Evolutionary conservation across 2,329 filamentous ascomycete species (phyloP).

Genomic region (Intubia oerlemansii): DNA sequence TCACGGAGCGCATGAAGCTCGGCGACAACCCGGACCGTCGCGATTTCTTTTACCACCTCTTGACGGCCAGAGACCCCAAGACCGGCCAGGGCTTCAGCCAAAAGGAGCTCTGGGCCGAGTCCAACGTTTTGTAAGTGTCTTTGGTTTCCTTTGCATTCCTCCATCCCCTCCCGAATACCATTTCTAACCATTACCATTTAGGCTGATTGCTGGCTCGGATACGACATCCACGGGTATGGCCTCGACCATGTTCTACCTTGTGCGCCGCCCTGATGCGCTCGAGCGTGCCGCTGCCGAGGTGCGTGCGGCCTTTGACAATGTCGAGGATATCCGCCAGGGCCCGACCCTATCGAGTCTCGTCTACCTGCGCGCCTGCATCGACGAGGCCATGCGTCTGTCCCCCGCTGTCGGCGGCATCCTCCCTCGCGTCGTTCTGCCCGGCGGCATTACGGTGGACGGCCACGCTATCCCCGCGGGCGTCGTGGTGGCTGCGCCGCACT

Average conservation of each 20-base stretch:
- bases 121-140: conserved; percentile 33
- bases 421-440: conserved; percentile 34
- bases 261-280: conserved; percentile 26
- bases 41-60: conserved; percentile 57
- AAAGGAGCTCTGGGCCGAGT: conserved; percentile 48
- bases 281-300: conserved; percentile 27
- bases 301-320: conserved; percentile 24
- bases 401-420: conserved; percentile 38
- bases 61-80: conserved; percentile 50
- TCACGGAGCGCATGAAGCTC: conserved; percentile 42
- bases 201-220: conserved; percentile 50
- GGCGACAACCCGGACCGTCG: conserved; percentile 45
- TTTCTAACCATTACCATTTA: background rate
- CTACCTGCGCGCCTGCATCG: conserved; percentile 43
- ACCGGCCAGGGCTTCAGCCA: conserved; percentile 44
- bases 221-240: conserved; percentile 50
- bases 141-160: conserved; percentile 10
- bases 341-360: conserved; percentile 24
- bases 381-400: conserved; percentile 42
- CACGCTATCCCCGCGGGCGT: conserved; percentile 33
- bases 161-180: background rate
- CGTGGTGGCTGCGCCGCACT: conserved; percentile 43
- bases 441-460: conserved; percentile 32
- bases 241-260: conserved; percentile 40
- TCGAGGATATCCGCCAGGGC: conserved; percentile 34